Percentiles rank a stretch among this genome's conserved stretches.
phyloP scores from a whole-genome alignment of 306 rosid genomes.

The Trichosanthes cucumerina region DNA sequence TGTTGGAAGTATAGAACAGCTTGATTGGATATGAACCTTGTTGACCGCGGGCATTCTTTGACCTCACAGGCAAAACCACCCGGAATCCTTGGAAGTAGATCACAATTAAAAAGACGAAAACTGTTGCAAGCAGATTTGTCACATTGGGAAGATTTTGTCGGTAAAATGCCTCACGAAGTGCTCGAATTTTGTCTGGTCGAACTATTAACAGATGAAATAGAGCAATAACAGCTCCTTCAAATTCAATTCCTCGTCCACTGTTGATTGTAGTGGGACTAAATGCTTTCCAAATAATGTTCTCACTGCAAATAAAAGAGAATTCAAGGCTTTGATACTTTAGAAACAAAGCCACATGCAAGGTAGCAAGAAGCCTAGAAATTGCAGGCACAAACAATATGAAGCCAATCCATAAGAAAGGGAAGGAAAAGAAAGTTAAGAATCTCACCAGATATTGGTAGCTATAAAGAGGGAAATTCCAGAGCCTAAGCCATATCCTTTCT shows the following conservation, averaged over 20 bases:
- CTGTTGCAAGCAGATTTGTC: slow-evolving; percentile 82
- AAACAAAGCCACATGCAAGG: neutral
- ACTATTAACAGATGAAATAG: slow-evolving; percentile 79
- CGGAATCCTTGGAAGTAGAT: slow-evolving; percentile 97
- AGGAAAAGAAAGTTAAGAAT: neutral
- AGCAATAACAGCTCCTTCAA: slow-evolving; percentile 93
- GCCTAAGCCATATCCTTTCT: slow-evolving; percentile 96
- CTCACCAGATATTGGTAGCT: slow-evolving; percentile 83
- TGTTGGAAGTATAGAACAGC: slow-evolving; percentile 89
- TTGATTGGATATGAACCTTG: slow-evolving; percentile 95
- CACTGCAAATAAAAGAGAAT: slow-evolving; percentile 37
- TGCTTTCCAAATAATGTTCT: slow-evolving; percentile 88
- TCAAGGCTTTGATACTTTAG: neutral
- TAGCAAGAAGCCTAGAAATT: neutral
- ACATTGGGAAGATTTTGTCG: slow-evolving; percentile 95
- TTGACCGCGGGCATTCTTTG: slow-evolving; percentile 95
- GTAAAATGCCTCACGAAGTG: slow-evolving; percentile 83
- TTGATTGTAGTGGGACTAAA: slow-evolving; percentile 94
- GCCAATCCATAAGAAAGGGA: neutral
- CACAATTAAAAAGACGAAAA: slow-evolving; percentile 71
- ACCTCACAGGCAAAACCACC: slow-evolving; percentile 88
- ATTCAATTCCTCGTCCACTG: slow-evolving; percentile 93
- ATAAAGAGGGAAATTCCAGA: slow-evolving; percentile 92
- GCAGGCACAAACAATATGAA: neutral
- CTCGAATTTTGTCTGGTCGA: slow-evolving; percentile 81